phyloP scores from a whole-genome alignment of 2,329 filamentous ascomycete species.

The Rasamsonia emersonii region DNA sequence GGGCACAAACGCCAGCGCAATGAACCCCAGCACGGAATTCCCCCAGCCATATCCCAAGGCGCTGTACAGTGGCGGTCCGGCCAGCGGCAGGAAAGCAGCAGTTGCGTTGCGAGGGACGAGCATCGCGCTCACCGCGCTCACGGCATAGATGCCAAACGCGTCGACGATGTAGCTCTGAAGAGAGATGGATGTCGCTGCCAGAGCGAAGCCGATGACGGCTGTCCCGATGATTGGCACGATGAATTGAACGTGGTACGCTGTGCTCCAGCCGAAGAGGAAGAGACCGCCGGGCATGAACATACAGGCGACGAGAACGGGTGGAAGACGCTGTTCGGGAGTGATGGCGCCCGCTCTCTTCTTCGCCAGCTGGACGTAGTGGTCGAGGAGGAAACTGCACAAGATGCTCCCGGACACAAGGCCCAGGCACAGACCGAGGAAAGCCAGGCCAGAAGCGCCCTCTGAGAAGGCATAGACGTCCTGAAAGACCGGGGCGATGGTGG shows the following conservation, averaged over 20 bases:
- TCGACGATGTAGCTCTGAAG: conserved; percentile 54
- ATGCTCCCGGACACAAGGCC: no score
- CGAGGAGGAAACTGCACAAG: no score
- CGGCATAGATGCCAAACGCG: conserved; percentile 34
- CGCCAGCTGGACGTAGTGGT: no score
- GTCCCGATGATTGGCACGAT: conserved; percentile 50
- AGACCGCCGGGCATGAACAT: conserved; percentile 27
- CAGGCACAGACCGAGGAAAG: conserved; percentile 43
- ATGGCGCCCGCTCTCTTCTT: no score
- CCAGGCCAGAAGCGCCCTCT: conserved; percentile 40
- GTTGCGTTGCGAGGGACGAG: conserved; percentile 45
- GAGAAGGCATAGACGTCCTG: conserved; percentile 40
- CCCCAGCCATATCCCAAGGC: conserved; percentile 39
- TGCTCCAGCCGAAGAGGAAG: conserved; percentile 48
- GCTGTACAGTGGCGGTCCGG: conserved; percentile 42
- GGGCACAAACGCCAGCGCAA: conserved; percentile 40
- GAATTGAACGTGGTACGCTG: conserved; percentile 43
- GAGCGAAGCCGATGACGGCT: conserved; percentile 42
- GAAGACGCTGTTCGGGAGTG: no score
- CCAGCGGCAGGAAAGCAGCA: conserved; percentile 50
- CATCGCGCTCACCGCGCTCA: conserved; percentile 41
- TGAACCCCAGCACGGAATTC: conserved; percentile 44
- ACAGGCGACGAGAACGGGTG: conserved; percentile 3
- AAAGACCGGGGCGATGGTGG: conserved; percentile 46
- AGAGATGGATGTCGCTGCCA: conserved; percentile 39